Percentiles rank a stretch among this genome's conserved stretches.
Evolutionary conservation across 176 grass and related monocot genomes (phyloP).

Genomic region (Juncus inflexus): DNA sequence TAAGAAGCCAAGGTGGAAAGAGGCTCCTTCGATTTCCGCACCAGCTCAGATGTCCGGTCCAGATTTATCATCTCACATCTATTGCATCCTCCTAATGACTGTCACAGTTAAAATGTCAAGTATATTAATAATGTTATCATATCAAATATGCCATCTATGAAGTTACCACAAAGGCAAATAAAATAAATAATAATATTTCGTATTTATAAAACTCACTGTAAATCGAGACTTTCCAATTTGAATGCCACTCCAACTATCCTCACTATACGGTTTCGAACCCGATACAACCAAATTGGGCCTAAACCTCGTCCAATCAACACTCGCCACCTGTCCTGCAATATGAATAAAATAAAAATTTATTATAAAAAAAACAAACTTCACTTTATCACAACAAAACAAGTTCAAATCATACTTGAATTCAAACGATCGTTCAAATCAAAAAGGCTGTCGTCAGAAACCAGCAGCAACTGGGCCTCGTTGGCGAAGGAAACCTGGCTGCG

Average conservation of each 20-base stretch:
- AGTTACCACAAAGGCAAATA: neutral
- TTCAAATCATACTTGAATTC: conserved; percentile 46
- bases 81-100: conserved; percentile 95
- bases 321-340: conserved; percentile 10
- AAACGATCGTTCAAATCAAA: conserved; percentile 69
- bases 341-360: neutral
- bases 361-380: neutral
- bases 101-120: conserved; percentile 9
- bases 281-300: conserved; percentile 91
- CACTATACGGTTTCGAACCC: conserved; percentile 57
- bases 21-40: conserved; percentile 71
- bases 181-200: neutral
- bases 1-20: conserved; percentile 86
- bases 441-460: conserved; percentile 75
- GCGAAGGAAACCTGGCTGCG: conserved; percentile 74
- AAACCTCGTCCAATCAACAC: conserved; percentile 63
- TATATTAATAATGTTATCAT: neutral
- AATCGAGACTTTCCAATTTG: conserved; percentile 69
- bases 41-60: conserved; percentile 47
- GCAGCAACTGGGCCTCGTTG: conserved; percentile 80
- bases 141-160: neutral
- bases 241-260: conserved; percentile 80
- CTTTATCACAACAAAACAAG: conserved; percentile 7
- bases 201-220: conserved; percentile 41
- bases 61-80: conserved; percentile 96